These are phyloP conservation scores for Cenococcum geophilum DNA, from an alignment of 495 filamentous ascomycete genomes.

Conservation along the genomic window DNA sequence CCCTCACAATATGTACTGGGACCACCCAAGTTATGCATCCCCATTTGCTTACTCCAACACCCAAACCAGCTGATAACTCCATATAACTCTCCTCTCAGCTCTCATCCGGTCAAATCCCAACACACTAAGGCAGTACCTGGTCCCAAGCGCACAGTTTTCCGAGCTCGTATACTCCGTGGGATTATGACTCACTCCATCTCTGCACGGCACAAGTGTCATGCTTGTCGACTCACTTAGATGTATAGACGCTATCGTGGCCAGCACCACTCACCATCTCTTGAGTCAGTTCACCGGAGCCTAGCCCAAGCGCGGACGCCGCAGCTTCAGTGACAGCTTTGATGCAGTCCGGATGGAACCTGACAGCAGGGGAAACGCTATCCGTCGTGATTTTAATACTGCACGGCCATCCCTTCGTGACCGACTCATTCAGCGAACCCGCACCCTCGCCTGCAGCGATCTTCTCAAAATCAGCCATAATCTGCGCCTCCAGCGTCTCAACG, in stretches of 20 bases:
- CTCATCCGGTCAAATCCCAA: slow-evolving; percentile 52
- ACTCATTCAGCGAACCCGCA: slow-evolving; percentile 36
- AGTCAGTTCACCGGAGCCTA: slow-evolving; percentile 39
- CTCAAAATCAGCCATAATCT: slow-evolving; percentile 51
- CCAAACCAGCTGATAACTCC: neutral
- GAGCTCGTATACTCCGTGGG: slow-evolving; percentile 55
- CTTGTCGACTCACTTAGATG: slow-evolving; percentile 54
- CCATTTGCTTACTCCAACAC: neutral
- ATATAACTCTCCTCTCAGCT: slow-evolving; percentile 15
- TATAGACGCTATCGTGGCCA: slow-evolving; percentile 59
- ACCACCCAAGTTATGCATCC: too few species aligned
- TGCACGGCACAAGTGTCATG: slow-evolving; percentile 64
- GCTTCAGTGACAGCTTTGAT: slow-evolving; percentile 59
- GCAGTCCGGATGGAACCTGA: slow-evolving; percentile 64
- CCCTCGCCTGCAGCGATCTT: slow-evolving; percentile 52
- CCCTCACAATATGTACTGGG: too few species aligned
- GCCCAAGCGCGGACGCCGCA: slow-evolving; percentile 49
- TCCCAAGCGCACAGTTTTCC: slow-evolving; percentile 57
- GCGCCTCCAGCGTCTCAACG: slow-evolving; percentile 51
- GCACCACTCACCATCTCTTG: slow-evolving; percentile 51
- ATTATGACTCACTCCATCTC: slow-evolving; percentile 61
- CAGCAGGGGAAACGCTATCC: slow-evolving; percentile 59
- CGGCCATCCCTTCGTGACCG: slow-evolving; percentile 46
- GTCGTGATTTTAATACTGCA: slow-evolving; percentile 54
- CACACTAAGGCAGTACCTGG: slow-evolving; percentile 58